Conservation (phyloP, 176 grass and related monocot species). For the Olyra latifolia region DNA sequence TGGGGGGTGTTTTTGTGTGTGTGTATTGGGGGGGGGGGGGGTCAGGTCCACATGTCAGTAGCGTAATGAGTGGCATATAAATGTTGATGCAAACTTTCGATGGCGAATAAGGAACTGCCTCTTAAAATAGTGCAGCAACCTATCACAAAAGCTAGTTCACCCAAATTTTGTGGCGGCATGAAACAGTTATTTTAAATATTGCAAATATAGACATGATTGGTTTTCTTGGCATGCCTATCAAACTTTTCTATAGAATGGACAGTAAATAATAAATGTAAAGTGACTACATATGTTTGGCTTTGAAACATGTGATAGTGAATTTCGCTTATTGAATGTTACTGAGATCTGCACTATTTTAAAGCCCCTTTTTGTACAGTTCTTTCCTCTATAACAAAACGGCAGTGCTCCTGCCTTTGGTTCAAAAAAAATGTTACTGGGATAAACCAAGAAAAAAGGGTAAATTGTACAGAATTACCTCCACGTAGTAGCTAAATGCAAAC, state of each 20-base stretch:
- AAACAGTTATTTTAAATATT: not conserved
- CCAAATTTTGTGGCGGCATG: not conserved
- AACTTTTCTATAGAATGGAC: not conserved
- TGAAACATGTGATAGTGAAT: not conserved
- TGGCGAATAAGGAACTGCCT: not conserved
- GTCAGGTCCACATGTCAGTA: no score
- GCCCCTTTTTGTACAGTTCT: no score
- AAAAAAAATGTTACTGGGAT: no score
- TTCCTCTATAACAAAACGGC: no score
- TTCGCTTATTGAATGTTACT: not conserved
- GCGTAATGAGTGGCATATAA: no score
- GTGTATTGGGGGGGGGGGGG: no score
- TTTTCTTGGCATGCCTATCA: not conserved
- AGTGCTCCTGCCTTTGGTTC: no score
- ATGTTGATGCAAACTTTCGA: no score
- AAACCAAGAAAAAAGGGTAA: not conserved
- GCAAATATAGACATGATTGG: not conserved
- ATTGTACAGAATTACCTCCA: slow-evolving; percentile 58
- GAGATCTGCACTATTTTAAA: not conserved
- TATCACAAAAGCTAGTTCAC: not conserved
- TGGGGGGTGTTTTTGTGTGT: no score
- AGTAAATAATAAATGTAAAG: not conserved
- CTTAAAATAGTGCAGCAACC: not conserved
- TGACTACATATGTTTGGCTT: slow-evolving; percentile 16
- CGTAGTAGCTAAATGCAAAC: slow-evolving; percentile 89